Evolutionary conservation across 2,329 filamentous ascomycete species (phyloP).

Genomic region (Trichophyton equinum): DNA sequence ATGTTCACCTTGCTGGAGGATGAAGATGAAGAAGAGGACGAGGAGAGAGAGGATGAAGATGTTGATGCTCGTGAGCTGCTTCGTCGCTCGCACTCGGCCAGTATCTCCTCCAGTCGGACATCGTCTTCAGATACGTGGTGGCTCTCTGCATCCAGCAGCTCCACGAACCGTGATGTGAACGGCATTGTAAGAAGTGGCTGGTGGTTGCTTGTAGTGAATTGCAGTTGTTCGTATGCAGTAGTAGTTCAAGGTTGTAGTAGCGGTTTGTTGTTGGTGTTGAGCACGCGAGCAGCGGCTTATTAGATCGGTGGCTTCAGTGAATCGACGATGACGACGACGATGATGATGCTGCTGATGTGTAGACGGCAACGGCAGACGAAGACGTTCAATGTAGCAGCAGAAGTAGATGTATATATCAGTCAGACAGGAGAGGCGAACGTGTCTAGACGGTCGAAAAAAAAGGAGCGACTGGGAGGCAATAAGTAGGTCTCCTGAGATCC

Average conservation of each 20-base stretch:
- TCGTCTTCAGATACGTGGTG: constrained; percentile 10
- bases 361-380: background rate
- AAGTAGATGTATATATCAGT: background rate
- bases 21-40: background rate
- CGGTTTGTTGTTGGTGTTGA: background rate
- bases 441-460: background rate
- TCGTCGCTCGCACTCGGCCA: constrained; percentile 9
- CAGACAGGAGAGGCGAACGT: background rate
- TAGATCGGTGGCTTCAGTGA: background rate
- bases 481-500: background rate
- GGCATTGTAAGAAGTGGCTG: background rate
- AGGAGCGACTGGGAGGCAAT: background rate
- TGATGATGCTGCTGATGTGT: background rate
- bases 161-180: constrained; percentile 11
- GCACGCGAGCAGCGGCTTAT: background rate
- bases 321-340: background rate
- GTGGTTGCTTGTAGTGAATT: background rate
- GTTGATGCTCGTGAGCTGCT: background rate
- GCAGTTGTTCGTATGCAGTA: background rate
- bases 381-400: background rate
- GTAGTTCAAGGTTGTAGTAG: background rate
- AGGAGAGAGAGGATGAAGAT: constrained; percentile 1
- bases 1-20: constrained; percentile 2
- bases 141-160: constrained; percentile 11
- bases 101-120: constrained; percentile 13